Conservation (phyloP, 106 monocot genomes). For the Ottelia alismoides region DNA sequence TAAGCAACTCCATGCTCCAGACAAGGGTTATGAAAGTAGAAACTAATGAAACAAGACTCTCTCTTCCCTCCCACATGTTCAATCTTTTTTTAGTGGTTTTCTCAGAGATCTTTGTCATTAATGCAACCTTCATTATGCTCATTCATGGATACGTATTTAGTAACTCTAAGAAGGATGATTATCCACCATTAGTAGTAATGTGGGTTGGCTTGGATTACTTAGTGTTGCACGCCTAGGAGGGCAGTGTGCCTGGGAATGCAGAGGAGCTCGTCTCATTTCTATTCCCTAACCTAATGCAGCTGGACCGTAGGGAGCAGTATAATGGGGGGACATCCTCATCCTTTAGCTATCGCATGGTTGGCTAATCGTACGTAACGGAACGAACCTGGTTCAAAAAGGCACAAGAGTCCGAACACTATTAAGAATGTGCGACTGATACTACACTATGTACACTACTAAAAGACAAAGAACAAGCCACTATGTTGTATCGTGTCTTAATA, state of each 20-base stretch:
- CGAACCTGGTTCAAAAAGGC: too few species aligned
- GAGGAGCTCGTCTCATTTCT: not conserved
- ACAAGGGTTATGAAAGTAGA: too few species aligned
- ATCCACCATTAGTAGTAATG: conserved; percentile 5
- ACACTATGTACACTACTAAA: too few species aligned
- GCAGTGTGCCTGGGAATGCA: not conserved
- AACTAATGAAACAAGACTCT: too few species aligned
- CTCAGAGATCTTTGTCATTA: not conserved
- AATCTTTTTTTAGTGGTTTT: conserved; percentile 3
- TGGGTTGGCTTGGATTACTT: conserved; percentile 5
- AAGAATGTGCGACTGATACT: too few species aligned
- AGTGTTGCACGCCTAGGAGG: conserved; percentile 5
- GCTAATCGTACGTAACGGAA: too few species aligned
- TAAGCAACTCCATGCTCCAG: too few species aligned
- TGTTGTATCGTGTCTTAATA: too few species aligned
- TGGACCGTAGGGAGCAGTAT: not conserved
- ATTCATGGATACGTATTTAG: conserved; percentile 4
- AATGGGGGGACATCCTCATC: not conserved
- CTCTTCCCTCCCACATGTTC: conserved; percentile 2
- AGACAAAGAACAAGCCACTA: too few species aligned
- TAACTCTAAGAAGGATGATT: conserved; percentile 1
- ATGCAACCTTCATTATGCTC: conserved; percentile 6
- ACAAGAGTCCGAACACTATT: too few species aligned
- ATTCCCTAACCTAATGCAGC: not conserved
- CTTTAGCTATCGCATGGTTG: not conserved